These are phyloP conservation scores for Podila epicladia DNA, from an alignment of 192 early-diverging fungal genomes.

Conservation along the genomic window DNA sequence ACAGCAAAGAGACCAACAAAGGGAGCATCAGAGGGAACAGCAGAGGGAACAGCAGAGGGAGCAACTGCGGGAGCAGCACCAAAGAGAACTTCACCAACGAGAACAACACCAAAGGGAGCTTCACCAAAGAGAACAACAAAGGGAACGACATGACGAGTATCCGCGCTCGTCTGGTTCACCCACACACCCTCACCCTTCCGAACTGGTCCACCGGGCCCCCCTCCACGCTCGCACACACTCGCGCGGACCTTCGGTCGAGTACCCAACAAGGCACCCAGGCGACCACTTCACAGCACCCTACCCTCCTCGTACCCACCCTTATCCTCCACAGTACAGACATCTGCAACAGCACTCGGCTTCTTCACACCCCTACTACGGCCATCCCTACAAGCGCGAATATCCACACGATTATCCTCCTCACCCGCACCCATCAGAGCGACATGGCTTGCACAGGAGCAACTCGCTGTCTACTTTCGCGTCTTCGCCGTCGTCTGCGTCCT, in stretches of 20 bases:
- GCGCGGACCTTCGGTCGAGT: background rate
- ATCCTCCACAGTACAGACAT: background rate
- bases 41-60: too few relatives aligned
- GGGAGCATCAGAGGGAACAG: too few relatives aligned
- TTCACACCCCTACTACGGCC: background rate
- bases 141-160: background rate
- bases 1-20: too few relatives aligned
- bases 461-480: background rate
- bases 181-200: background rate
- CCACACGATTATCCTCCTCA: background rate
- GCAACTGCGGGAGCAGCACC: too few relatives aligned
- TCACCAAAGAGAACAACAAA: background rate
- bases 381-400: background rate
- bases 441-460: background rate
- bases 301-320: background rate
- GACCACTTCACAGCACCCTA: background rate
- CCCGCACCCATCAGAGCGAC: background rate
- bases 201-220: background rate
- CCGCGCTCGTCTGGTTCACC: background rate
- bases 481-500: background rate
- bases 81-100: too few relatives aligned
- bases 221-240: constrained; percentile 1
- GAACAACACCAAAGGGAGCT: too few relatives aligned
- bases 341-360: constrained; percentile 7
- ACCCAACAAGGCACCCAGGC: constrained; percentile 2